These are phyloP conservation scores for Cochlearia excelsa DNA, from an alignment of 345 rosid genomes.

Conservation along the genomic window DNA sequence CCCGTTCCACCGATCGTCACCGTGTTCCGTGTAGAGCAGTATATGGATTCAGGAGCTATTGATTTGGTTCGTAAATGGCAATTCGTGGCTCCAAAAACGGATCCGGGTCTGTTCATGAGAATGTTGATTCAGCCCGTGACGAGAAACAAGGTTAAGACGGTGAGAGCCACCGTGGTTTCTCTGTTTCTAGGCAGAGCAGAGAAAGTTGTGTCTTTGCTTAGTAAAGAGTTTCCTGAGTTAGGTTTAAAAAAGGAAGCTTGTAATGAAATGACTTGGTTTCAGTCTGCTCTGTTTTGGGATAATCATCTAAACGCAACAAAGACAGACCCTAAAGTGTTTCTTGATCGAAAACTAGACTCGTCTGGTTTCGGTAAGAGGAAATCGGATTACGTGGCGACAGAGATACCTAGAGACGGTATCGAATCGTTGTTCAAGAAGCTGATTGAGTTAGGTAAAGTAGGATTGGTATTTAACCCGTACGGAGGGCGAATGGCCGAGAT, in stretches of 20 bases:
- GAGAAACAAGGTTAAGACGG: conserved; percentile 37
- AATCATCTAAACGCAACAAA: conserved; percentile 29
- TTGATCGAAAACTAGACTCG: conserved; percentile 34
- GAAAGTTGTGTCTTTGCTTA: conserved; percentile 38
- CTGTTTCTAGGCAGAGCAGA: conserved; percentile 44
- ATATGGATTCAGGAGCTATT: conserved; percentile 38
- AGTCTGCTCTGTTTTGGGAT: conserved; percentile 56
- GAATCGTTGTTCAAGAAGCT: conserved; percentile 48
- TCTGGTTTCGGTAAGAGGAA: conserved; percentile 51
- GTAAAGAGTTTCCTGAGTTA: conserved; percentile 49
- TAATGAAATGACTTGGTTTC: conserved; percentile 56
- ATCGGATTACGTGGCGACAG: conserved; percentile 56
- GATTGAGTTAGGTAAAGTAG: conserved; percentile 47
- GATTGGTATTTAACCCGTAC: conserved; percentile 18
- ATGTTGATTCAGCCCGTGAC: conserved; percentile 56
- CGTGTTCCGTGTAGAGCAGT: conserved; percentile 43
- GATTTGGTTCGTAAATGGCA: conserved; percentile 51
- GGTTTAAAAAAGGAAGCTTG: conserved; percentile 44
- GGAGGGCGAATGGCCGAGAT: conserved; percentile 56
- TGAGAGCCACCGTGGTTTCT: conserved; percentile 42
- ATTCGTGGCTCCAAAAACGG: conserved; percentile 47
- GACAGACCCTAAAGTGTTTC: conserved; percentile 40
- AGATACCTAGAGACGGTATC: conserved; percentile 36
- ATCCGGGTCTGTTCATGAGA: conserved; percentile 57
- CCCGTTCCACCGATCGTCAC: conserved; percentile 50